These are phyloP conservation scores for Parafenestella ontariensis DNA, from an alignment of 2,329 filamentous ascomycete genomes.

Conservation along the genomic window DNA sequence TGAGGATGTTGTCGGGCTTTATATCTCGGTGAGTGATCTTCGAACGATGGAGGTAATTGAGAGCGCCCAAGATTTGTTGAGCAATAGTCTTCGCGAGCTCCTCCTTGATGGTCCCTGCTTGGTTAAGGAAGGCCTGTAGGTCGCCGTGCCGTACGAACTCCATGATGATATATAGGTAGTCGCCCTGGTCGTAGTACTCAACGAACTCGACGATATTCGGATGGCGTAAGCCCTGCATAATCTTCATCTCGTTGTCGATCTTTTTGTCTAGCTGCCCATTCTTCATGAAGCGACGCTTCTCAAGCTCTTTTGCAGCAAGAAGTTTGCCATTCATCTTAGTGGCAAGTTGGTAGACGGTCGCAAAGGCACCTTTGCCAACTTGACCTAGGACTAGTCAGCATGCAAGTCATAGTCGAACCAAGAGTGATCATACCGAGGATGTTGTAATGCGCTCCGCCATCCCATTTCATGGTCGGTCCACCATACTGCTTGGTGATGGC, in stretches of 20 bases:
- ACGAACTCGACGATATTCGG: conserved; percentile 91
- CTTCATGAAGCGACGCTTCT: conserved; percentile 92
- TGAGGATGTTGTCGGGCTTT: conserved; percentile 96
- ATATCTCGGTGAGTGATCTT: conserved; percentile 98
- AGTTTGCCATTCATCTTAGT: conserved; percentile 82
- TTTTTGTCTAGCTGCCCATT: conserved; percentile 89
- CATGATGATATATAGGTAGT: conserved; percentile 95
- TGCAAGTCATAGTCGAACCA: neutral
- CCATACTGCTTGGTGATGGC: conserved; percentile 34
- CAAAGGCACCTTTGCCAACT: conserved; percentile 94
- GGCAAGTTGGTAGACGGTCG: conserved; percentile 88
- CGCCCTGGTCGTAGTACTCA: conserved; percentile 82
- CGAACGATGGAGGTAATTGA: conserved; percentile 84
- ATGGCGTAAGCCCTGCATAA: conserved; percentile 87
- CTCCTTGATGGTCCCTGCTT: conserved; percentile 70
- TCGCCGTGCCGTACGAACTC: conserved; percentile 87
- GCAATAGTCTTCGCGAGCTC: conserved; percentile 73
- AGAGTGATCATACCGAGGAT: conserved; percentile 58
- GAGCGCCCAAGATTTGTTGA: conserved; percentile 76
- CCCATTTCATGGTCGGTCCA: conserved; percentile 74
- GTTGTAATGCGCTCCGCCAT: conserved; percentile 84
- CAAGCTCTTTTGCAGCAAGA: conserved; percentile 92
- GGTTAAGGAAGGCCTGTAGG: conserved; percentile 73
- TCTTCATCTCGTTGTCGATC: conserved; percentile 95
- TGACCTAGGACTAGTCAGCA: conserved; percentile 54